A percentile compares a stretch with the other conserved stretches of the same genome.
Evolutionary conservation across 2,329 filamentous ascomycete species (phyloP).

Genomic region (Trichoderma pleuroti): DNA sequence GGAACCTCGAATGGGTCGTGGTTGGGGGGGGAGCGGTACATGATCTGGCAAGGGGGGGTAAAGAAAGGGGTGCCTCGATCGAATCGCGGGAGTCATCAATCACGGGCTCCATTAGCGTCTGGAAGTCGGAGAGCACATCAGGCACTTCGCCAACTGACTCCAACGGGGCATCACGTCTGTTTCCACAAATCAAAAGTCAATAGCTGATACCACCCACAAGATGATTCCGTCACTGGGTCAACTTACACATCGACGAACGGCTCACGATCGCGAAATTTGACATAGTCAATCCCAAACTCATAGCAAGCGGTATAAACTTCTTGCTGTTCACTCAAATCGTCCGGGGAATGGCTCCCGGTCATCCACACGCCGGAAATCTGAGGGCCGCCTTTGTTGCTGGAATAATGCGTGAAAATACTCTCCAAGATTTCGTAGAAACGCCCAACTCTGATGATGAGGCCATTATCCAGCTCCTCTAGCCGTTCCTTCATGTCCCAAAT

Average conservation of each 20-base stretch:
- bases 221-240: not conserved
- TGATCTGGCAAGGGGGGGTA: constrained; percentile 57
- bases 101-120: constrained; percentile 69
- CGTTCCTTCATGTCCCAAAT: constrained; percentile 68
- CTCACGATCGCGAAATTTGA: constrained; percentile 70
- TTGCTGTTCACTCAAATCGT: constrained; percentile 67
- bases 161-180: constrained; percentile 64
- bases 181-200: not conserved
- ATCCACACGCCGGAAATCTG: constrained; percentile 67
- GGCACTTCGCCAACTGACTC: constrained; percentile 56
- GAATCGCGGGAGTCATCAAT: not conserved
- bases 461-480: constrained; percentile 57
- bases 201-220: not conserved
- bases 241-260: constrained; percentile 76
- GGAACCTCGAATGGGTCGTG: constrained; percentile 63
- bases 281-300: constrained; percentile 54
- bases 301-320: constrained; percentile 52
- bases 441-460: constrained; percentile 62
- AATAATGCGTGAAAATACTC: constrained; percentile 51
- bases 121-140: constrained; percentile 72
- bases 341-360: constrained; percentile 64
- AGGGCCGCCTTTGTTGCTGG: constrained; percentile 35
- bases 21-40: constrained; percentile 53
- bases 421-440: constrained; percentile 55
- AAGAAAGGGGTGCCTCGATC: constrained; percentile 31